Evolutionary conservation across 495 filamentous ascomycete genomes (phyloP).

Genomic region (Parachaetomium inaequale): DNA sequence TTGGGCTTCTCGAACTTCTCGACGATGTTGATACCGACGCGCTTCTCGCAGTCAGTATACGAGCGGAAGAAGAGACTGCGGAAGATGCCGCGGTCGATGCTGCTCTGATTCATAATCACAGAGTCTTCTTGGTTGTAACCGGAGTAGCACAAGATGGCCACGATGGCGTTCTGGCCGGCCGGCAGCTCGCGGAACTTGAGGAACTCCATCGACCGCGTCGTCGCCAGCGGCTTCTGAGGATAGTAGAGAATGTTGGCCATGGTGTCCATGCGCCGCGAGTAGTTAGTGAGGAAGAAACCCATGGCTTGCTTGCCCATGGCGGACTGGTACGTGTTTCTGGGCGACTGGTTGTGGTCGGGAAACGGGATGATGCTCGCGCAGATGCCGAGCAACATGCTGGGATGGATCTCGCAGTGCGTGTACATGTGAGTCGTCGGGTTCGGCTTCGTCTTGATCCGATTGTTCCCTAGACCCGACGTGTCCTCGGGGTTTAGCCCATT

Average conservation of each 20-base stretch:
- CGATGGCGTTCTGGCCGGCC: constrained; percentile 96
- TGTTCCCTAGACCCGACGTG: constrained; percentile 49
- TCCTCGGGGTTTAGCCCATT: constrained; percentile 51
- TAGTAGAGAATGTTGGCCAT: constrained; percentile 99
- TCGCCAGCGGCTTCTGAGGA: constrained; percentile 94
- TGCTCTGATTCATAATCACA: constrained; percentile 99
- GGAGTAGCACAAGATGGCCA: constrained; percentile 93
- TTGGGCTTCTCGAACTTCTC: constrained; percentile 94
- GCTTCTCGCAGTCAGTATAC: constrained; percentile 94
- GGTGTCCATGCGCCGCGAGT: constrained; percentile 93
- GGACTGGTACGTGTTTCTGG: constrained; percentile 98
- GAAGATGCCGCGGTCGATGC: constrained; percentile 95
- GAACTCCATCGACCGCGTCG: constrained; percentile 97
- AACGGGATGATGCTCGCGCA: constrained; percentile 99
- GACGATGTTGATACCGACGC: constrained; percentile 80
- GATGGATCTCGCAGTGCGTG: constrained; percentile 99
- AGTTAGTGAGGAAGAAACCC: constrained; percentile 98
- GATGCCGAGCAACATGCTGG: constrained; percentile 96
- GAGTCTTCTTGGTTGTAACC: constrained; percentile 99
- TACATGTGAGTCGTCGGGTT: constrained; percentile 81
- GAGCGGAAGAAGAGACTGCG: constrained; percentile 96
- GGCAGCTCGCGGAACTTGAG: constrained; percentile 96
- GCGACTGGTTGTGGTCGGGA: constrained; percentile 98
- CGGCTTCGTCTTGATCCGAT: constrained; percentile 77
- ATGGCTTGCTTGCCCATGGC: constrained; percentile 99